Evolutionary conservation across 2,329 filamentous ascomycete species (phyloP).

Genomic region (Fusarium odoratissimum): DNA sequence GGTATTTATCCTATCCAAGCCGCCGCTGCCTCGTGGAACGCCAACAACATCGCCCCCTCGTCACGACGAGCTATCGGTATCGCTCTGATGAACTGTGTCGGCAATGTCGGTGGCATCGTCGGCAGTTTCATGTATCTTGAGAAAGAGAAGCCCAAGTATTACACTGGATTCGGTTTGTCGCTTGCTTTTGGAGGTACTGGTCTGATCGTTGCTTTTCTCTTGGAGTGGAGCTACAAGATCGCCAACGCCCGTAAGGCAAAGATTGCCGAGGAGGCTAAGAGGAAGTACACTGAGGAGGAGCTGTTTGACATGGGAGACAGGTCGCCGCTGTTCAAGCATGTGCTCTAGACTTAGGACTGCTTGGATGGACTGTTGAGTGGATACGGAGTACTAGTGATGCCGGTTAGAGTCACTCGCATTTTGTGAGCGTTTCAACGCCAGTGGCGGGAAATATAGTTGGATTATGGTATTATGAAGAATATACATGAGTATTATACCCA

Average conservation of each 20-base stretch:
- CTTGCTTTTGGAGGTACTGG: slow-evolving; percentile 48
- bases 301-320: slow-evolving; percentile 49
- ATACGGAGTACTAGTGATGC: not conserved
- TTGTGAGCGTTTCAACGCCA: not conserved
- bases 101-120: slow-evolving; percentile 46
- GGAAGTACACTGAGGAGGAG: slow-evolving; percentile 47
- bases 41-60: slow-evolving; percentile 41
- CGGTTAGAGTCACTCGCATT: no score
- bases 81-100: slow-evolving; percentile 47
- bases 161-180: slow-evolving; percentile 52
- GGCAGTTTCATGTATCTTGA: slow-evolving; percentile 47
- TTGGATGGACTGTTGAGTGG: not conserved
- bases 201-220: slow-evolving; percentile 45
- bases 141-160: slow-evolving; percentile 61
- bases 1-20: slow-evolving; percentile 42
- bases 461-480: slow-evolving; percentile 10
- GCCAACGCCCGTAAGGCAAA: slow-evolving; percentile 45
- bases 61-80: slow-evolving; percentile 50
- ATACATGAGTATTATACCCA: not conserved
- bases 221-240: slow-evolving; percentile 49
- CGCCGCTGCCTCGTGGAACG: slow-evolving; percentile 41
- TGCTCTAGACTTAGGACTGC: slow-evolving; percentile 17
- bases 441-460: not conserved
- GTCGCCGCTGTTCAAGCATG: slow-evolving; percentile 49
- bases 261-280: slow-evolving; percentile 45